These are phyloP conservation scores for Wickerhamiella shivajii DNA, from an alignment of 805 yeast species.

Conservation along the genomic window DNA sequence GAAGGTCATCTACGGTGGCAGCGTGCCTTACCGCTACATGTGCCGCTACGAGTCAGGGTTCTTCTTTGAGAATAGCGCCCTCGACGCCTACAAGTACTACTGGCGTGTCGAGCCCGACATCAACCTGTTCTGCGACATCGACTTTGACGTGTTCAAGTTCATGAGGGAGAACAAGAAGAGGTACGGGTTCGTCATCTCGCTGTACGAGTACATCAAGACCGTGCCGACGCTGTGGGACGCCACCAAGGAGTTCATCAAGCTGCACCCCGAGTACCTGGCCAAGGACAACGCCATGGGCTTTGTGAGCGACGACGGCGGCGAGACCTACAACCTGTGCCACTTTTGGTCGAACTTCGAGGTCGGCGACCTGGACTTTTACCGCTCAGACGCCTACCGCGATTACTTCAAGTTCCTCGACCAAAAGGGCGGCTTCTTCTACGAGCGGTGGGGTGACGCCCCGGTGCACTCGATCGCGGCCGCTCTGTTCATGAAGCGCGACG, in stretches of 20 bases:
- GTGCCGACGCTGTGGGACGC: constrained; percentile 66
- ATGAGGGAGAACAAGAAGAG: constrained; percentile 62
- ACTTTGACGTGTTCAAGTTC: constrained; percentile 64
- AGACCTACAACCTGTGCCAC: constrained; percentile 68
- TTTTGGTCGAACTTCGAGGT: constrained; percentile 78
- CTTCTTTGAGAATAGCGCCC: constrained; percentile 56
- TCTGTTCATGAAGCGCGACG: constrained; percentile 37
- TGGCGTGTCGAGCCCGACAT: constrained; percentile 90
- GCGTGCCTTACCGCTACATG: constrained; percentile 74
- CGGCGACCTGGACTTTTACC: constrained; percentile 56
- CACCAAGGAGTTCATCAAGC: constrained; percentile 46
- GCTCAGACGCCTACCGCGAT: constrained; percentile 39
- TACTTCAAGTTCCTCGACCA: constrained; percentile 50
- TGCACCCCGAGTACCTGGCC: constrained; percentile 44
- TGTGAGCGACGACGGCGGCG: constrained; percentile 55
- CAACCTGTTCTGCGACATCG: constrained; percentile 58
- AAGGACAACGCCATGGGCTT: constrained; percentile 53
- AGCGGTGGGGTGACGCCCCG: constrained; percentile 92
- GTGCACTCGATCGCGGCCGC: constrained; percentile 70
- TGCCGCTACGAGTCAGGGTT: constrained; percentile 80
- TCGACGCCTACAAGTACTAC: constrained; percentile 65
- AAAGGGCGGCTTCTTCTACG: constrained; percentile 69
- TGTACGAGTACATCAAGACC: constrained; percentile 56
- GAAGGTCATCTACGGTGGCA: constrained; percentile 57
- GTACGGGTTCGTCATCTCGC: constrained; percentile 64